Base-by-base conservation (phyloP, 768 basidiomycete genomes). In the Suillus spraguei region DNA sequence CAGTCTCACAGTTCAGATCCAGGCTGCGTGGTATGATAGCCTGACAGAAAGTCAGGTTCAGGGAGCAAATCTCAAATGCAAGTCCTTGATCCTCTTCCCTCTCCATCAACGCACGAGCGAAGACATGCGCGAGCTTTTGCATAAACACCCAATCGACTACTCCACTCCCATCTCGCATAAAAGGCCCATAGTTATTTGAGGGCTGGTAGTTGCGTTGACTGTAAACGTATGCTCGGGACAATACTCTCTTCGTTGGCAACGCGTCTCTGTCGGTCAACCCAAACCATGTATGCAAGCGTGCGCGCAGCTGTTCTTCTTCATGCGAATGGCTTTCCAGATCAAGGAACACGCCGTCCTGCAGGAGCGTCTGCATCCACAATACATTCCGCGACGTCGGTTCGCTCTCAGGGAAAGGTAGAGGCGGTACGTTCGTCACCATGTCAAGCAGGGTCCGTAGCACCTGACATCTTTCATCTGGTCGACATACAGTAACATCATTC, bases 131-230 rank as follows among this genome's bases (percentile, higher is more conserved):
- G 24, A 89, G 72, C 59, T 78, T 82, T 67, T 78, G 78, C 38
- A 90, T 50, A 71, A 88, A 87, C 28, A 75, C 76, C 89, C 89
- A 91, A 67, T 91, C 81, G 5, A 89, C 75, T 1, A 70, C 70
- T 32, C 72, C 83, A 50, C 71, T 74, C 11, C 82, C 82, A 24
- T 79, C 78, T 22, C 71, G 67, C 62, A 80, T 61, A 69, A 85
- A 85, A 4, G 89, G 90, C 1, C 89, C 90, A 64, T 81, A 91
- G 4, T 72, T 72, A 63, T 81, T 85, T 10, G 78, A 78, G 35
- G 73, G 69, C 2, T 72, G 72, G 72, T 90, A 89, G 41, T 88
- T 80, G 4, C 83, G 80, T 70, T 89, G 79, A 64, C 83, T 81
- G 66, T 92, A 92, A 20, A 91, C 85, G 64, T 73, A 86, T 2